Evolutionary conservation across 2,329 filamentous ascomycete species (phyloP).

Genomic region (Remersonia thermophila): DNA sequence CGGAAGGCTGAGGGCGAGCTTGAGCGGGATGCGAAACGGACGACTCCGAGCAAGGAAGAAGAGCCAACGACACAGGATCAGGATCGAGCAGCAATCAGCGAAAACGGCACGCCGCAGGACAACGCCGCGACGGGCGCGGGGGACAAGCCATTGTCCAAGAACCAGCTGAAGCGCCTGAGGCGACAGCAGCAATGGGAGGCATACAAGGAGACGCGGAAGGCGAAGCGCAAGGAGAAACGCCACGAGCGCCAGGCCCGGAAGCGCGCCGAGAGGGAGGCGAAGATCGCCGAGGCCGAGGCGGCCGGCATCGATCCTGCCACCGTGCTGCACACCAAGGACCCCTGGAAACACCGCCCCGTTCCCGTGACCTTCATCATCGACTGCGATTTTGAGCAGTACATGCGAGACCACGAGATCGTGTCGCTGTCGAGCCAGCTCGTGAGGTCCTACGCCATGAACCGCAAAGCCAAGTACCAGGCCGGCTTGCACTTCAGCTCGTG

Average conservation of each 20-base stretch:
- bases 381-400: constrained; percentile 82
- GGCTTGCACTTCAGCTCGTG: constrained; percentile 72
- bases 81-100: background rate
- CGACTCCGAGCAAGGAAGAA: constrained; percentile 4
- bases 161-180: constrained; percentile 67
- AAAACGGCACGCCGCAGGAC: background rate
- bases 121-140: constrained; percentile 1
- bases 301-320: constrained; percentile 30
- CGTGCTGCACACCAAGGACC: constrained; percentile 18
- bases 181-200: constrained; percentile 66
- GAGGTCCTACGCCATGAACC: constrained; percentile 80
- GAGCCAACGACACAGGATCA: constrained; percentile 1
- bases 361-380: constrained; percentile 77
- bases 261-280: constrained; percentile 36
- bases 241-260: constrained; percentile 35
- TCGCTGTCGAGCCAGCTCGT: constrained; percentile 78
- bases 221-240: constrained; percentile 42
- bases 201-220: constrained; percentile 46
- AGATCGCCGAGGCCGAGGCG: constrained; percentile 32
- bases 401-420: constrained; percentile 75
- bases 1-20: constrained; percentile 17
- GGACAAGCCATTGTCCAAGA: constrained; percentile 56
- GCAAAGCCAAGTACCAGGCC: constrained; percentile 50
- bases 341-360: constrained; percentile 35
- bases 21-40: constrained; percentile 10